Conservation (phyloP, 2,329 filamentous ascomycete genomes). For the Peltaster fructicola region DNA sequence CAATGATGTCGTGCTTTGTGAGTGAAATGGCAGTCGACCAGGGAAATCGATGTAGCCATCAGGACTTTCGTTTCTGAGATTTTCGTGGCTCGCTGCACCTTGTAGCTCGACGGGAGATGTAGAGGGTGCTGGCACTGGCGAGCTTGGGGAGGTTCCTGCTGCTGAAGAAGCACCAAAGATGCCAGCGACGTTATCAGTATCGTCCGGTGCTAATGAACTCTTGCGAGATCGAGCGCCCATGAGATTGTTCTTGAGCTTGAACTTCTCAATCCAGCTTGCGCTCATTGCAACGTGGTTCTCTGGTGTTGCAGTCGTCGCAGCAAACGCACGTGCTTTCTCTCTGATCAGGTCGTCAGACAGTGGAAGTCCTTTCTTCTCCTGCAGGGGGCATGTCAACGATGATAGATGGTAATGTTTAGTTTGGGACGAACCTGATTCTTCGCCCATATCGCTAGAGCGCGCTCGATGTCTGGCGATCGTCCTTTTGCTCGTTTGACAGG, state of each 20-base stretch:
- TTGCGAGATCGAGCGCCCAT: slow-evolving; percentile 37
- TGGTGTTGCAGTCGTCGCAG: slow-evolving; percentile 44
- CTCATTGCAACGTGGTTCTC: slow-evolving; percentile 59
- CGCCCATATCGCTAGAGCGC: slow-evolving; percentile 74
- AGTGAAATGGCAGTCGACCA: slow-evolving; percentile 43
- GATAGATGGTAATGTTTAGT: not conserved
- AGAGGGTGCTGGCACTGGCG: slow-evolving; percentile 46
- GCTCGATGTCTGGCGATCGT: slow-evolving; percentile 80
- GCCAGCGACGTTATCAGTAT: slow-evolving; percentile 51
- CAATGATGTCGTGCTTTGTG: slow-evolving; percentile 47
- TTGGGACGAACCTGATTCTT: slow-evolving; percentile 35
- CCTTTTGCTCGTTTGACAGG: slow-evolving; percentile 69
- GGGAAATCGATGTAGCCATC: slow-evolving; percentile 43
- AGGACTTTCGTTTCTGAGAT: slow-evolving; percentile 41
- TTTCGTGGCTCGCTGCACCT: slow-evolving; percentile 51
- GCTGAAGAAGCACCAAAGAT: too few species aligned
- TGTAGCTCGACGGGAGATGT: slow-evolving; percentile 48
- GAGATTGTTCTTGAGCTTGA: slow-evolving; percentile 72
- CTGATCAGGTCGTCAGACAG: slow-evolving; percentile 67
- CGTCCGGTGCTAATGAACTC: slow-evolving; percentile 41
- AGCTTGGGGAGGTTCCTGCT: slow-evolving; percentile 38
- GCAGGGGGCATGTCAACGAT: slow-evolving; percentile 14
- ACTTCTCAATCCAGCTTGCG: slow-evolving; percentile 76
- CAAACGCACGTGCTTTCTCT: slow-evolving; percentile 66
- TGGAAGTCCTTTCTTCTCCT: slow-evolving; percentile 55